A percentile compares a stretch with the other conserved stretches of the same genome.
Conservation (phyloP, 495 filamentous ascomycete species). For the Neurospora sp. region DNA sequence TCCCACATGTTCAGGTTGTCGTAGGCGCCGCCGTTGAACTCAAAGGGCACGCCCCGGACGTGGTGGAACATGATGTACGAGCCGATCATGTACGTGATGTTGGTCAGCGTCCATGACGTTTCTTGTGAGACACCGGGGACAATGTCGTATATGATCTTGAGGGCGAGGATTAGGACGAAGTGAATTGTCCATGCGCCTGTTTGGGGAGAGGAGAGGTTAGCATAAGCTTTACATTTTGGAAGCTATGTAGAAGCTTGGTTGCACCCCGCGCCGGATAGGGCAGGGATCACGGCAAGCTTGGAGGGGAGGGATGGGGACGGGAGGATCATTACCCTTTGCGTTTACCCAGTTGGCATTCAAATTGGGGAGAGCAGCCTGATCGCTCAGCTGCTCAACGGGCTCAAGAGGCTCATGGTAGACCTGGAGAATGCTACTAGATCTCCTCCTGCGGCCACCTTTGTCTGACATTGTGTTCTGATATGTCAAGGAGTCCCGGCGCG, state of each 20-base stretch:
- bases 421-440: conserved; percentile 85
- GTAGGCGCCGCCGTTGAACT: conserved; percentile 98
- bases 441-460: conserved; percentile 62
- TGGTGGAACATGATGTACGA: conserved; percentile 99
- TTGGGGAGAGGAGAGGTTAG: conserved; percentile 2
- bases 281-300: not conserved
- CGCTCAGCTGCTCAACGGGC: conserved; percentile 89
- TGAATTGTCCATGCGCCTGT: conserved; percentile 96
- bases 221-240: not conserved
- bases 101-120: conserved; percentile 95
- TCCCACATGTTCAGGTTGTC: conserved; percentile 99
- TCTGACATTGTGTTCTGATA: conserved; percentile 33
- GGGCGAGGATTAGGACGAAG: conserved; percentile 72
- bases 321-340: conserved; percentile 68
- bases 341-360: conserved; percentile 98
- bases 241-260: not conserved
- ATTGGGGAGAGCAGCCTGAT: conserved; percentile 90
- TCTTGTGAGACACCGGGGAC: conserved; percentile 92
- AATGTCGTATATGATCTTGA: conserved; percentile 94
- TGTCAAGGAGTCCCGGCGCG: conserved; percentile 30
- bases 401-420: conserved; percentile 87
- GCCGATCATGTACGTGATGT: conserved; percentile 97
- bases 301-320: not conserved
- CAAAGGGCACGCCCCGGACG: conserved; percentile 95
- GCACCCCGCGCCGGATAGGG: not conserved